Evolutionary conservation across 331 rosid species (phyloP).

Genomic region (Malus hybrid): DNA sequence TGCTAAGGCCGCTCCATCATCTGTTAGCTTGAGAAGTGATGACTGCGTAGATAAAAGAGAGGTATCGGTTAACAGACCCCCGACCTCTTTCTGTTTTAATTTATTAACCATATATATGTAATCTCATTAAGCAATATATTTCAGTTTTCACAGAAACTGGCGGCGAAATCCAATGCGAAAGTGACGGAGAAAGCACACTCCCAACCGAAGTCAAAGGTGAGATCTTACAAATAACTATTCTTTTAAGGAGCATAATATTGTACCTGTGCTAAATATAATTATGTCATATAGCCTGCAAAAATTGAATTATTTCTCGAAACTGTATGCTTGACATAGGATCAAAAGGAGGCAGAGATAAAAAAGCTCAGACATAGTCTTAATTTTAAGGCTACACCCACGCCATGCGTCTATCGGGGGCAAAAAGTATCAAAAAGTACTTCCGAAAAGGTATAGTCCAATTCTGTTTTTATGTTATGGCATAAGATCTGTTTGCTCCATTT

Average conservation of each 20-base stretch:
- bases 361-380: constrained; percentile 32
- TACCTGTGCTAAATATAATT: background rate
- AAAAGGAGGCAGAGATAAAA: constrained; percentile 46
- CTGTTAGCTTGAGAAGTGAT: constrained; percentile 39
- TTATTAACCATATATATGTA: constrained; percentile 7
- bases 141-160: constrained; percentile 42
- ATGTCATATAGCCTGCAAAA: background rate
- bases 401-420: constrained; percentile 34
- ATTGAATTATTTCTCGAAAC: constrained; percentile 17
- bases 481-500: background rate
- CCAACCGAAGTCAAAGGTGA: constrained; percentile 54
- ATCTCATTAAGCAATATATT: constrained; percentile 1
- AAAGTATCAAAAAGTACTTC: constrained; percentile 36
- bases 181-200: constrained; percentile 27
- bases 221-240: background rate
- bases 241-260: background rate
- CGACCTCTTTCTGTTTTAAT: background rate
- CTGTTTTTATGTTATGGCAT: background rate
- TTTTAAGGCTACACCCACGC: constrained; percentile 50
- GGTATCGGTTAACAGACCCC: constrained; percentile 30
- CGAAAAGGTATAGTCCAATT: constrained; percentile 40
- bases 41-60: constrained; percentile 40
- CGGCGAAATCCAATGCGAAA: constrained; percentile 27
- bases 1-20: constrained; percentile 29
- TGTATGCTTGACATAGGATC: constrained; percentile 36